Evolutionary conservation across 805 yeast genomes (phyloP), one percentile per base, ranked within the genome.

Genomic region (Maudiozyma bulderi): DNA sequence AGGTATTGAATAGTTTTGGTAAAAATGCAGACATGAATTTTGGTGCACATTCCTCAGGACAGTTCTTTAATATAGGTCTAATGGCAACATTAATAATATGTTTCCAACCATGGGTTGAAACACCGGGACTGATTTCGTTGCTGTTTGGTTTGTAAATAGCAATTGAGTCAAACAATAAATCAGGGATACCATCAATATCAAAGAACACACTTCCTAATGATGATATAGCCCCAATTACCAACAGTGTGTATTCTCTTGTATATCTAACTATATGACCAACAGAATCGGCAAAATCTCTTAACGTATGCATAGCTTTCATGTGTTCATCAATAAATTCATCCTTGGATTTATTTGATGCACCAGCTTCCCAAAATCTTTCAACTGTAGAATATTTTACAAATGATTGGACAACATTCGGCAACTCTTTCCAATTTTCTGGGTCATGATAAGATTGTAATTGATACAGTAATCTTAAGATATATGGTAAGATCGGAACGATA

Each of bases 361-460:
- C 99, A 52, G 89, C 95, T 62, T 95, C 98, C 99, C 99, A 93
- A 65, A 93, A 93, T 59, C 98, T 74, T 69, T 93, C 99, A 62
- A 83, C 81, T 45, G 95, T 84, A 52, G 95, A 84, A 58, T 87
- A 84, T 54, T 78, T 77, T n/a, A 91, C 96, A 71, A 95, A 91
- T 1, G 91, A 75, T 64, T 87, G 96, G 1, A 93, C 98, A 49
- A 88, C 95, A 2, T 76, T 76, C 0, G 99, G 98, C 45, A 93
- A 72, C 39, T 80, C 86, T 11, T 72, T 73, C 98, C 99, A 91
- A 65, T 91, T 91, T 10, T 74, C 84, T 0, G 98, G 96, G 59
- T 93, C 86, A 64, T 89, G 96, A 60, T 90, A 93, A 0, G 96
- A 88, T 67, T 90, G 95, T 47, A 93, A 85, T 66, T 93, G 99